Evolutionary conservation across 345 rosid species (phyloP), one percentile per base, ranked within the genome.

Genomic region (Gossypium raimondii): DNA sequence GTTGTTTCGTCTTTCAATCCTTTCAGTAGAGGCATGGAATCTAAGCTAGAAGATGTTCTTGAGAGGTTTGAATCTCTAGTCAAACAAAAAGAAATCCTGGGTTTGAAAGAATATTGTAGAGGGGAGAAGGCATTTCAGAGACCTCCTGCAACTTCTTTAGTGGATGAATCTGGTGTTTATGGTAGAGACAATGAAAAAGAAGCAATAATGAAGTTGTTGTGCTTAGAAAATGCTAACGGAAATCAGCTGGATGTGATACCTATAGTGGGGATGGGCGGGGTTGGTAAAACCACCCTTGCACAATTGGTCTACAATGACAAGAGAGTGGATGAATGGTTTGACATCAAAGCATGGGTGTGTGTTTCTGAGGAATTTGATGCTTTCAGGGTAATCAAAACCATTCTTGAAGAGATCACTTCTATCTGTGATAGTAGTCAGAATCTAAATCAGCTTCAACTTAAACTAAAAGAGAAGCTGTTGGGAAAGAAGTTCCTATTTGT

Each of bases 281-380:
- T 58, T 58, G 62, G 62, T 10, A 58, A 58, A 58, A 58, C 62
- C 34, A 58, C 62, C 38, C 62, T 58, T 24, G 34, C 62, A 22
- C 62, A 58, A 58, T 24, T 58, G 62, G 16, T 58, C 62, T 22
- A 11, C 62, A 58, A 58, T 58, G 62, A 58, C 34, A 10, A 22
- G 16, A 58, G 62, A 24, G 62, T 58, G 62, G 34, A 24, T 0
- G 34, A 22, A 25, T 58, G 27, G 60, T 56, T 56, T 20, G 62
- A 58, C 62, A 1, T 58, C 62, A 58, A 58, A 58, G 62, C 62
- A 3, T 58, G 62, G 62, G 62, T 58, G 16, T 58, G 62, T 58
- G 62, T 58, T 58, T 58, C 62, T 9, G 62, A 58, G 13, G 62
- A 58, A 58, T 58, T 58, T 58, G 62, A 58, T 24, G 62, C 62